Conservation (phyloP, 192 early-diverging fungal species). For the Phlyctochytrium arcticum region DNA sequence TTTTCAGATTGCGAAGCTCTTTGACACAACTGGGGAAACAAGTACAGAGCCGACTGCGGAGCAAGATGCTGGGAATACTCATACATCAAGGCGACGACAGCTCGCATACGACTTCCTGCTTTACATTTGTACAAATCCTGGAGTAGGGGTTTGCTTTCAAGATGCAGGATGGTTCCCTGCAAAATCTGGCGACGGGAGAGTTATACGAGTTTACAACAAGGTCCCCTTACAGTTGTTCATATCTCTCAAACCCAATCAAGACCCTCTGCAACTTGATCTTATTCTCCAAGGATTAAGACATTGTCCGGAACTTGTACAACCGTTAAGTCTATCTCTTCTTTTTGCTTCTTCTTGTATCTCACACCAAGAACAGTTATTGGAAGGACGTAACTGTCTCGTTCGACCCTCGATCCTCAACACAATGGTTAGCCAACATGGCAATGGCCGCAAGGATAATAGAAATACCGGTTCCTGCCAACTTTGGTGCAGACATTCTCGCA, state of each 20-base stretch:
- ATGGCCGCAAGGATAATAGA: conserved; percentile 64
- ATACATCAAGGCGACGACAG: too few relatives aligned
- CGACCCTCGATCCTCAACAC: conserved; percentile 66
- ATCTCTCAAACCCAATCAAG: conserved; percentile 59
- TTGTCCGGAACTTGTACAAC: conserved; percentile 71
- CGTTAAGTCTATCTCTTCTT: conserved; percentile 43
- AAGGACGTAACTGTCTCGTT: conserved; percentile 52
- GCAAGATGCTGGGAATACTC: too few relatives aligned
- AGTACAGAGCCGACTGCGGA: too few relatives aligned
- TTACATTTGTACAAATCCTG: conserved; percentile 67
- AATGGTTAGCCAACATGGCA: conserved; percentile 77
- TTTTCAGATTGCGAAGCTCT: too few relatives aligned
- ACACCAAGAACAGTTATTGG: conserved; percentile 54
- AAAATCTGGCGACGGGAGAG: conserved; percentile 24
- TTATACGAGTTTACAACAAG: conserved; percentile 51
- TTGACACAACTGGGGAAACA: too few relatives aligned
- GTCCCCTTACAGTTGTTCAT: conserved; percentile 46
- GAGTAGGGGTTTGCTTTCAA: conserved; percentile 67
- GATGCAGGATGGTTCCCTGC: conserved; percentile 76
- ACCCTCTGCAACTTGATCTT: conserved; percentile 61
- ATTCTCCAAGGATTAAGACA: conserved; percentile 58
- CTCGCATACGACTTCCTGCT: conserved; percentile 68
- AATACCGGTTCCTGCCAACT: conserved; percentile 53
- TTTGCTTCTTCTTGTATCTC: neutral
- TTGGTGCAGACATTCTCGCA: conserved; percentile 24